Evolutionary conservation across 306 rosid species (phyloP).

Genomic region (Vigna radiata): DNA sequence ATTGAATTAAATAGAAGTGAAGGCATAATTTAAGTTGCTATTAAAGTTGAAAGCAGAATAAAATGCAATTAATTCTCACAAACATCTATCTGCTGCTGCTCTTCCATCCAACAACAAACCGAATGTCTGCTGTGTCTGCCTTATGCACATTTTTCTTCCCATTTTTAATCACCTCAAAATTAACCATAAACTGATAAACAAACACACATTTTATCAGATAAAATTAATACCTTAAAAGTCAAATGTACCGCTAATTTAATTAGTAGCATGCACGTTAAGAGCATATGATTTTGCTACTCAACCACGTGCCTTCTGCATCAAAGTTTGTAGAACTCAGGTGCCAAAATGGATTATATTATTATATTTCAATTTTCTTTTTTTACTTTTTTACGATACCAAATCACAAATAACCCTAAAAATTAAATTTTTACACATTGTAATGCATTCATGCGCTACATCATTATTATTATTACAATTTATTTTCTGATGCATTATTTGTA

Average conservation of each 20-base stretch:
- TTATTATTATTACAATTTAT: too few species aligned
- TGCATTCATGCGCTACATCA: too few species aligned
- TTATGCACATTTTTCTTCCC: too few species aligned
- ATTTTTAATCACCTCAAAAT: not conserved
- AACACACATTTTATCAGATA: not conserved
- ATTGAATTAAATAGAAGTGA: not conserved
- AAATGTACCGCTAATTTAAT: slow-evolving; percentile 14
- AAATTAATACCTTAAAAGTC: not conserved
- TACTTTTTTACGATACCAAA: too few species aligned
- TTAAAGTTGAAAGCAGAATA: slow-evolving; percentile 3
- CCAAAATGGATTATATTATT: not conserved
- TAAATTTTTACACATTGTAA: too few species aligned
- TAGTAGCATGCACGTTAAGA: slow-evolving; percentile 52
- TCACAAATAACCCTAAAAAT: too few species aligned
- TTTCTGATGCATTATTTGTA: not conserved
- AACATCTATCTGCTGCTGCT: slow-evolving; percentile 22
- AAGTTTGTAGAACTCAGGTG: slow-evolving; percentile 41
- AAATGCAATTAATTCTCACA: slow-evolving; percentile 13
- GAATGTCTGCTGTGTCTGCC: not conserved
- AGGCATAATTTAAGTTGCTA: not conserved
- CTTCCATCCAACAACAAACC: slow-evolving; percentile 34
- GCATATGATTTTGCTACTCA: slow-evolving; percentile 44
- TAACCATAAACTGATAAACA: not conserved
- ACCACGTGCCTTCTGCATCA: slow-evolving; percentile 67
- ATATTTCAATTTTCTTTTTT: not conserved